Base-by-base conservation (phyloP, 2,329 filamentous ascomycete genomes). In the Penicillium sclerotiorum region DNA sequence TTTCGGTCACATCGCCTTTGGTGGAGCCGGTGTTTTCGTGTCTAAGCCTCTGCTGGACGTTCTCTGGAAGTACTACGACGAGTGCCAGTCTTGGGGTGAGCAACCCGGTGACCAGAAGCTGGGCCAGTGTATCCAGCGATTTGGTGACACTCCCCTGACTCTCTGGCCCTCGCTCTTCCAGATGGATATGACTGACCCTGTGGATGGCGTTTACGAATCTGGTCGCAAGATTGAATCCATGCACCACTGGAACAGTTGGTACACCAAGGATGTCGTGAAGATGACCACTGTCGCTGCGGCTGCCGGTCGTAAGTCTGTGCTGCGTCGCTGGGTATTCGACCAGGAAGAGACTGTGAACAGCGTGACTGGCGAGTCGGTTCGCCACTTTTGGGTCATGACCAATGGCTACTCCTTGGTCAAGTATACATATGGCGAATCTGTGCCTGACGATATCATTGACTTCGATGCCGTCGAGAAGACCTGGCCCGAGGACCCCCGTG, bases 231-330 rank as follows among this genome's bases (percentile, higher is more conserved):
- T 75, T n/a, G 67, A 74, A 47, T 69, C 70, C 36, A 62, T 75
- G 45, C 73, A 75, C 59, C 73, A 75, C 58, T 75, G 72, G 72
- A 70, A 67, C 57, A 72, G 68, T 33, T 75, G 73, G 73, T 74
- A 73, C 55, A 66, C 59, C 47, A 73, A 73, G 64, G 72, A 75
- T 48, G 72, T 75, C 3, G 69, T 74, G 27, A 73, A 73, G 60
- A 75, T 75, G 72, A 69, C 65, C 49, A 65, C 72, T 17, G 71
- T 74, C 12, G 51, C 70, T 17, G 70, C 70, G 18, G 69, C 66
- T 23, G 71, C 71, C 1, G 73, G 73, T 36, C 69, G 72, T 27
- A 63, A 66, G 36, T 74, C 72, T 2, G 66, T 75, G 27, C 65
- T 75, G n/a, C 69, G 72, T 38, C 70, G 73, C 50, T 75, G 72